These are phyloP conservation scores for Talaromyces proteolyticus DNA, from an alignment of 495 filamentous ascomycete genomes.

Conservation along the genomic window DNA sequence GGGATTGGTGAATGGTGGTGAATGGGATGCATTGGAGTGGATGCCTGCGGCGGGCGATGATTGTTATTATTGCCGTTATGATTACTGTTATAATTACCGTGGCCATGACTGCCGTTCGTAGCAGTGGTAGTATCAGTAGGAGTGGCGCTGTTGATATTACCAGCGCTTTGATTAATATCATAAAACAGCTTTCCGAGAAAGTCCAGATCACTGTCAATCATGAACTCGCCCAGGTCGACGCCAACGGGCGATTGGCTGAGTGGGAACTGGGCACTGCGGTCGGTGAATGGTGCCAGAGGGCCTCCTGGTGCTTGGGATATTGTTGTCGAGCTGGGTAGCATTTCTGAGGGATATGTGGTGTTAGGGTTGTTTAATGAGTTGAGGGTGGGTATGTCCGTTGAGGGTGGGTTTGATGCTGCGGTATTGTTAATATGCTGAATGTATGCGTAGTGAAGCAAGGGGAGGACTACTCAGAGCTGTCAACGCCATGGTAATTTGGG, in stretches of 20 bases:
- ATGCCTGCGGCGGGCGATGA: no score
- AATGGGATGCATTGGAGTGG: no score
- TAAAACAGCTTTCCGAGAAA: not conserved
- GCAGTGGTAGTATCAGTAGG: no score
- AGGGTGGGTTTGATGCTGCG: not conserved
- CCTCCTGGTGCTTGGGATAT: not conserved
- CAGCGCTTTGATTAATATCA: not conserved
- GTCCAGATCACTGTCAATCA: slow-evolving; percentile 33
- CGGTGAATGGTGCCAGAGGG: slow-evolving; percentile 9
- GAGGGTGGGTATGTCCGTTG: not conserved
- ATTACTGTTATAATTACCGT: not conserved
- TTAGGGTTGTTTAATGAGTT: no score
- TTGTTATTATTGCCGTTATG: not conserved
- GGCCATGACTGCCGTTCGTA: no score
- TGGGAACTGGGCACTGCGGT: not conserved
- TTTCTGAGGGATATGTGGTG: no score
- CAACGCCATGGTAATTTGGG: slow-evolving; percentile 22
- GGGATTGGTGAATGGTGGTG: no score
- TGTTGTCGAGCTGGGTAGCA: not conserved
- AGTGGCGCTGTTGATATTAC: no score
- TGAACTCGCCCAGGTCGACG: slow-evolving; percentile 36
- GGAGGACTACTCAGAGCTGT: slow-evolving; percentile 16
- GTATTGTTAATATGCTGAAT: no score
- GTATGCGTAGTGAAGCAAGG: not conserved
- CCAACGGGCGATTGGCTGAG: slow-evolving; percentile 20